A percentile compares a stretch with the other conserved stretches of the same genome.
phyloP scores from a whole-genome alignment of 2,329 filamentous ascomycete genomes.

The Aspergillus viridinutans region DNA sequence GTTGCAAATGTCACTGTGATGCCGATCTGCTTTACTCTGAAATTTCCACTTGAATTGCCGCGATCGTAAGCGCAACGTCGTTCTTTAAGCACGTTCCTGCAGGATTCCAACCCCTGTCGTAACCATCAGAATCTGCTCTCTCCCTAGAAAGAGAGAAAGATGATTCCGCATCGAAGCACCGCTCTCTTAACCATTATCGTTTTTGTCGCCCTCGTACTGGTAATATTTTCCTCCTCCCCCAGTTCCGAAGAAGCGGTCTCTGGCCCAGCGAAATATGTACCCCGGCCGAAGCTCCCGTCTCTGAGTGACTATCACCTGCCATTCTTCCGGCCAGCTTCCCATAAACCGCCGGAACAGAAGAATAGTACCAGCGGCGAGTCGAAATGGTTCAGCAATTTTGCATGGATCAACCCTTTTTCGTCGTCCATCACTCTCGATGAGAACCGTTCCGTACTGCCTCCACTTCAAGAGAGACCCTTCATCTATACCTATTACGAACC shows the following conservation, averaged over 20 bases:
- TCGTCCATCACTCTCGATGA: slow-evolving; percentile 75
- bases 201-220: slow-evolving; percentile 40
- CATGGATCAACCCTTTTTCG: slow-evolving; percentile 87
- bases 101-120: not conserved
- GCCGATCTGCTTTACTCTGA: not conserved
- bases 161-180: slow-evolving; percentile 40
- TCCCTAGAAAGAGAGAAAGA: slow-evolving; percentile 16
- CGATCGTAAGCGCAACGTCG: not conserved
- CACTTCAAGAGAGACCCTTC: slow-evolving; percentile 62
- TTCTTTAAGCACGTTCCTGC: not conserved
- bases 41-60: not conserved
- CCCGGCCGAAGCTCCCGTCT: slow-evolving; percentile 39
- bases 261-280: slow-evolving; percentile 29
- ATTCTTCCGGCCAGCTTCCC: slow-evolving; percentile 66
- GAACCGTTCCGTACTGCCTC: slow-evolving; percentile 76
- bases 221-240: slow-evolving; percentile 43
- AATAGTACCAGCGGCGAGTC: slow-evolving; percentile 75
- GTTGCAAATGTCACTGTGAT: not conserved
- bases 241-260: slow-evolving; percentile 19
- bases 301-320: slow-evolving; percentile 54
- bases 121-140: not conserved
- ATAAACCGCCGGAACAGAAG: slow-evolving; percentile 67
- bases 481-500: slow-evolving; percentile 92
- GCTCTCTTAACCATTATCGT: slow-evolving; percentile 41
- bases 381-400: slow-evolving; percentile 84